phyloP scores from a whole-genome alignment of 495 filamentous ascomycete species.

The Penicillium flavigenum region DNA sequence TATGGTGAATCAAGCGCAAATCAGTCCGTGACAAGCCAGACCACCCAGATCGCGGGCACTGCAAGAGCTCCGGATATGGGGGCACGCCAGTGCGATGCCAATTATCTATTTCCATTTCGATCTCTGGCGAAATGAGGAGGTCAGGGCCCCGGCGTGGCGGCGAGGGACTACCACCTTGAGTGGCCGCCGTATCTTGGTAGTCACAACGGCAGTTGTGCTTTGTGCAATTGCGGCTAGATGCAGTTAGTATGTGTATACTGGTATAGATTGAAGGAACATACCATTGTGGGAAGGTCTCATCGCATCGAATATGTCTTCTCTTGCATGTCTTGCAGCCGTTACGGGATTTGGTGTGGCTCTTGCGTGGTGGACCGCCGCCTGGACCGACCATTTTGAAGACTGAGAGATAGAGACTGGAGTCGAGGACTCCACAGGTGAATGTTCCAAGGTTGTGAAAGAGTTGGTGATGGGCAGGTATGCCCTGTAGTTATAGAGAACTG shows the following conservation, averaged over 20 bases:
- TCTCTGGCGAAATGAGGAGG: conserved; percentile 77
- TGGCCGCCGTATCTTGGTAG: conserved; percentile 77
- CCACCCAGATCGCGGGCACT: conserved; percentile 59
- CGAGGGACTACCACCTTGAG: conserved; percentile 59
- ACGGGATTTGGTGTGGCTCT: conserved; percentile 94
- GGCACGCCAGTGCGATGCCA: conserved; percentile 85
- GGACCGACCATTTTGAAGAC: conserved; percentile 47
- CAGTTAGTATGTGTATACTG: conserved; percentile 4
- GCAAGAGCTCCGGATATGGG: conserved; percentile 78
- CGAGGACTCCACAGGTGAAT: conserved; percentile 1
- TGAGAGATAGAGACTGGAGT: conserved; percentile 4
- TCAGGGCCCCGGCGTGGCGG: conserved; percentile 69
- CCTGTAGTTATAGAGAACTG: not conserved
- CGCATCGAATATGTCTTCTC: conserved; percentile 93
- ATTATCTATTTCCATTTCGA: conserved; percentile 74
- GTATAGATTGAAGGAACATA: conserved; percentile 40
- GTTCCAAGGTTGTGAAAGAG: too few relatives aligned
- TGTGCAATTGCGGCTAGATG: conserved; percentile 85
- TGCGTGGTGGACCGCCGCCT: conserved; percentile 54
- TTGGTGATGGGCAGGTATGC: conserved; percentile 4
- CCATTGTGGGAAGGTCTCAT: conserved; percentile 98
- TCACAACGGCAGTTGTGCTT: conserved; percentile 98
- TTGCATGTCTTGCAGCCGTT: conserved; percentile 99
- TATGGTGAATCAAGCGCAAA: conserved; percentile 85
- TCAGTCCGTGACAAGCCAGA: conserved; percentile 70